Base-by-base conservation (phyloP, 441 rosid species). In the Croton setiger region DNA sequence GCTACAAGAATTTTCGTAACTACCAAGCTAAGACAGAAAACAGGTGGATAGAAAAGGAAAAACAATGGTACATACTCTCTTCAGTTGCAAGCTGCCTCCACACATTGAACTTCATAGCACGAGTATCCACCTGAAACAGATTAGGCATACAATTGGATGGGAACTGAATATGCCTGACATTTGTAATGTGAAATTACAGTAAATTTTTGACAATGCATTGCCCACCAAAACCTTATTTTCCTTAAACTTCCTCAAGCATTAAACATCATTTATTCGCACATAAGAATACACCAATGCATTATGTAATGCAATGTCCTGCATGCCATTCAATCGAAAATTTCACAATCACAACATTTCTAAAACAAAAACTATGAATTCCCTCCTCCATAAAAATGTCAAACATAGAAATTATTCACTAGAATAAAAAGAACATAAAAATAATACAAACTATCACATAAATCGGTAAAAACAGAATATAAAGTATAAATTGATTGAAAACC, bases 31-130 rank as follows among this genome's bases (percentile, higher is more conserved):
- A 43, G 8, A n/a, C 14, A 3, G 10, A 18, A 10, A 63, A 56
- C 33, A 4, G 27, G 0, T 14, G 17, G 18, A 31, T 20, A 10
- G 14, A 18, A 21, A 49, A 27, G 8, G 11, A 15, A 48, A 47
- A 67, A 73, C 21, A 62, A 43, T 23, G 4, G 5, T 51, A 20
- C 72, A 69, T 77, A 91, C 96, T 96, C 82, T 94, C 97, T 85
- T 94, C 97, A 31, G 77, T 56, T 71, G 96, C 96, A 68, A 91
- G 92, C 83, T 90, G 97, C 77, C 87, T 87, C 97, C 97, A 94
- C 49, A 89, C 90, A 75, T 87, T 88, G 77, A 91, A 79, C 87
- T 90, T 91, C 75, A 91, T 70, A 74, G 85, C 76, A 75, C 86
- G 84, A 72, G 92, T 84, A 79, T 90, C 88, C 18, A 86, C 91